phyloP scores from a whole-genome alignment of 306 rosid species.

The Vigna nakashimae region DNA sequence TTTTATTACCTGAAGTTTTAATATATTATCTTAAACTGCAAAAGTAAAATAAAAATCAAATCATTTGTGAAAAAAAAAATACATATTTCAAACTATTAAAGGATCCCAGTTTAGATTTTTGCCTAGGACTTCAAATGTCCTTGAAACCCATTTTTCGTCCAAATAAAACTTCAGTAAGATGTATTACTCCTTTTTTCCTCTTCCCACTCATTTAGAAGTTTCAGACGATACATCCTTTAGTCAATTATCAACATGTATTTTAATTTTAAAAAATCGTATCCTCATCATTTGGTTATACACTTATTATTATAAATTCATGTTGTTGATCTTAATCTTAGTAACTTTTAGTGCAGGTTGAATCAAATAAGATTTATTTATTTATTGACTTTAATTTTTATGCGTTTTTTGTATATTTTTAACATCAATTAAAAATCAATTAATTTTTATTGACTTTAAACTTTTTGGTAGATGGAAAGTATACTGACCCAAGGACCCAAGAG shows the following conservation, averaged over 20 bases:
- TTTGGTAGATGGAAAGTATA: conserved; percentile 22
- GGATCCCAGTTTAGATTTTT: not conserved
- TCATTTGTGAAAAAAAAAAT: not conserved
- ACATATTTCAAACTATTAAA: not conserved
- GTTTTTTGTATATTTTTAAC: too few relatives aligned
- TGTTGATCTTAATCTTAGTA: not conserved
- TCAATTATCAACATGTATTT: not conserved
- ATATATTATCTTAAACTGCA: not conserved
- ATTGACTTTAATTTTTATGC: too few relatives aligned
- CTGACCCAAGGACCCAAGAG: not conserved
- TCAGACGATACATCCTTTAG: not conserved
- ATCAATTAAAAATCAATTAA: too few relatives aligned
- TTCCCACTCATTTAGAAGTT: too few relatives aligned
- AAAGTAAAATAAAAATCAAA: too few relatives aligned
- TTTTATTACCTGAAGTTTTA: not conserved
- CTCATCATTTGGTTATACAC: not conserved
- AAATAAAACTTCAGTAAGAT: not conserved
- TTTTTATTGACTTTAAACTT: not conserved
- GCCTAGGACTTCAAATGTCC: not conserved
- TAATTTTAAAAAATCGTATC: not conserved
- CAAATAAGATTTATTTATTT: not conserved
- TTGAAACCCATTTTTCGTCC: too few relatives aligned
- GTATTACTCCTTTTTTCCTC: not conserved
- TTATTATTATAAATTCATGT: not conserved
- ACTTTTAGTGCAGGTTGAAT: not conserved